Conservation (phyloP, 176 grass and related monocot species). For the Bromus sterilis region DNA sequence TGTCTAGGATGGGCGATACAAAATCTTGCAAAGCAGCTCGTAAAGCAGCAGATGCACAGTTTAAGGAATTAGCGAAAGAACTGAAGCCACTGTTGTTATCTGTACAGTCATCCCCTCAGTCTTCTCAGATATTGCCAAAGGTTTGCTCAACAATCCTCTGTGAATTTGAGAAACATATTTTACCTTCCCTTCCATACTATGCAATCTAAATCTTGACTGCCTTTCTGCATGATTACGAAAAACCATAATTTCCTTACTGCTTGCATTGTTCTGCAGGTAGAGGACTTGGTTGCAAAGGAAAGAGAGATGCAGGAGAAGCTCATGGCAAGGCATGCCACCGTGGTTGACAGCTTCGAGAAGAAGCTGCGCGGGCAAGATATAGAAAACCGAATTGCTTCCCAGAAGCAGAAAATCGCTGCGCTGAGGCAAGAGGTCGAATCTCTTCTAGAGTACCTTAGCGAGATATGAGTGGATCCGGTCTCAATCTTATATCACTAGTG, state of each 20-base stretch:
- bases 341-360: slow-evolving; percentile 91
- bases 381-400: slow-evolving; percentile 71
- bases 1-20: slow-evolving; percentile 80
- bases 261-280: slow-evolving; percentile 43
- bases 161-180: not conserved
- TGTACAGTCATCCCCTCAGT: slow-evolving; percentile 72
- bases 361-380: slow-evolving; percentile 78
- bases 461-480: slow-evolving; percentile 40
- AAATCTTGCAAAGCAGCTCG: slow-evolving; percentile 80
- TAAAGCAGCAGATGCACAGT: slow-evolving; percentile 83
- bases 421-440: slow-evolving; percentile 73
- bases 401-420: slow-evolving; percentile 71
- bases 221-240: not conserved
- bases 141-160: slow-evolving; percentile 27
- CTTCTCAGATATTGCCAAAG: slow-evolving; percentile 87
- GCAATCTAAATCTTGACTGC: not conserved
- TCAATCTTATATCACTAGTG: not conserved
- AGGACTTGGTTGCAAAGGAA: slow-evolving; percentile 74
- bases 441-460: slow-evolving; percentile 70
- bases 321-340: slow-evolving; percentile 78
- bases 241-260: not conserved
- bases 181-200: not conserved
- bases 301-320: slow-evolving; percentile 92
- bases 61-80: slow-evolving; percentile 85
- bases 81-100: slow-evolving; percentile 62